A percentile compares a stretch with the other conserved stretches of the same genome.
These are phyloP conservation scores for Globisporangium solare DNA, from an alignment of 352 stramenopile genomes.

Conservation along the genomic window DNA sequence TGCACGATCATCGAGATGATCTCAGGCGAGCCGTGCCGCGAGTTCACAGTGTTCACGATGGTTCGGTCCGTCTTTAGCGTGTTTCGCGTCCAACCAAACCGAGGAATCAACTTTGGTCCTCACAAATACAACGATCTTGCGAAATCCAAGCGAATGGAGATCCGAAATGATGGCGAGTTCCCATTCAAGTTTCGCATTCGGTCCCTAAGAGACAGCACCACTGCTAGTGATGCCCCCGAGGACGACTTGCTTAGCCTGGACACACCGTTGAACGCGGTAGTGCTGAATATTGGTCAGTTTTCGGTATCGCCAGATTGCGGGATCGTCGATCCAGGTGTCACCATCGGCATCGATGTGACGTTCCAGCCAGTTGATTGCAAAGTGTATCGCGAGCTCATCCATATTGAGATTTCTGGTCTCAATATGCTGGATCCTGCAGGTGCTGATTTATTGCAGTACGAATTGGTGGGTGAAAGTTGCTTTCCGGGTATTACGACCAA, in stretches of 20 bases:
- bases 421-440: constrained; percentile 34
- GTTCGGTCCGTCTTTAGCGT: constrained; percentile 80
- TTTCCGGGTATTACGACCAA: constrained; percentile 88
- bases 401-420: constrained; percentile 73
- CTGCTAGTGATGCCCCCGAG: background rate
- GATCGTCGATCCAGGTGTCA: constrained; percentile 80
- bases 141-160: constrained; percentile 77
- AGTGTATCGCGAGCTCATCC: constrained; percentile 68
- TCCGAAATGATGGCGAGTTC: constrained; percentile 93
- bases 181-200: constrained; percentile 85
- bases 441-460: constrained; percentile 60
- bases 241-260: constrained; percentile 32
- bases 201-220: background rate
- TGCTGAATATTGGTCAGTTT: constrained; percentile 76
- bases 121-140: constrained; percentile 85
- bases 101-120: constrained; percentile 91
- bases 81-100: constrained; percentile 84
- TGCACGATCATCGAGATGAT: constrained; percentile 91
- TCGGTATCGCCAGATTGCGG: constrained; percentile 67
- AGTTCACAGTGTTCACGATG: constrained; percentile 84
- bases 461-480: constrained; percentile 90
- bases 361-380: constrained; percentile 79
- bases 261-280: constrained; percentile 24
- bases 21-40: constrained; percentile 85
- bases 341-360: constrained; percentile 56